Evolutionary conservation across 768 basidiomycete species (phyloP).

Genomic region (Lentinus tigrinus): DNA sequence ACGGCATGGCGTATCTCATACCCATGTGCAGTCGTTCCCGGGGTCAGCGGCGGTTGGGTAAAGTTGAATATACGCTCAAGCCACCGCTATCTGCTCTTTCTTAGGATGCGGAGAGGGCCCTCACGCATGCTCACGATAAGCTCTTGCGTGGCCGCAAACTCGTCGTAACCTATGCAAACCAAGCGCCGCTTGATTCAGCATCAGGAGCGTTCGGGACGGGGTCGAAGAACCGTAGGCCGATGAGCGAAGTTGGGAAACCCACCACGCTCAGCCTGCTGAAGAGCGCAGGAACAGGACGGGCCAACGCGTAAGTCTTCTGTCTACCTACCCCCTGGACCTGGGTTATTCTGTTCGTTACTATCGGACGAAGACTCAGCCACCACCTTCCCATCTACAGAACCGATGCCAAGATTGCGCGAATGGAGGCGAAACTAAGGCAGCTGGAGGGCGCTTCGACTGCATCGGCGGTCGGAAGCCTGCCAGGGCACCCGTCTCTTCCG

Average conservation of each 20-base stretch:
- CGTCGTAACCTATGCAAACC: conserved; percentile 89
- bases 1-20: conserved; percentile 14
- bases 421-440: conserved; percentile 92
- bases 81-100: conserved; percentile 18
- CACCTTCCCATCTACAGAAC: conserved; percentile 51
- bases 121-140: conserved; percentile 71
- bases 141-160: conserved; percentile 85
- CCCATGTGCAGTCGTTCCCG: conserved; percentile 23
- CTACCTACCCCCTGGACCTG: neutral
- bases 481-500: conserved; percentile 27
- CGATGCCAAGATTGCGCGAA: conserved; percentile 85
- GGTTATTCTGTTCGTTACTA: neutral
- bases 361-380: neutral
- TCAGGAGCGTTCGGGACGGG: conserved; percentile 14
- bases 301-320: conserved; percentile 43
- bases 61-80: conserved; percentile 1
- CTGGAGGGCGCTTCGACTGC: conserved; percentile 48
- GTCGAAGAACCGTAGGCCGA: conserved; percentile 36
- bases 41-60: conserved; percentile 16
- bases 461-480: neutral
- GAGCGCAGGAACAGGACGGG: conserved; percentile 51
- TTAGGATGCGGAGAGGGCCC: conserved; percentile 83
- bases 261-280: conserved; percentile 91
- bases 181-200: conserved; percentile 54
- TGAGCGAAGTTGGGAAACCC: conserved; percentile 63